Conservation (phyloP, 139 green algal genomes). For the Chlamydomonas asymmetrica region DNA sequence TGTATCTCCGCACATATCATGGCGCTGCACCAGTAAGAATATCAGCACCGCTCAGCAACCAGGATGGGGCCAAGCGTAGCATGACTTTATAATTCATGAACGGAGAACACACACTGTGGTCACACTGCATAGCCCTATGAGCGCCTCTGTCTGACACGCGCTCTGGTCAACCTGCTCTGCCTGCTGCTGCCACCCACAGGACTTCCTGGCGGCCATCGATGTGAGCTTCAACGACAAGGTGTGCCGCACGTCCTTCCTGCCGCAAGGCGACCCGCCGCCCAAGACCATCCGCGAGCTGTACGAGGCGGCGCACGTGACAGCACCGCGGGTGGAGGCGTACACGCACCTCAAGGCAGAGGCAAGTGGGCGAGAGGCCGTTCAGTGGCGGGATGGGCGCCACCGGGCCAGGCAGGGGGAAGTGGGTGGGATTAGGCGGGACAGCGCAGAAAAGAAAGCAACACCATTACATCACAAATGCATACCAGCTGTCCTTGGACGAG, state of each 20-base stretch:
- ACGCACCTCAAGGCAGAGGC: conserved; percentile 12
- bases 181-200: background rate
- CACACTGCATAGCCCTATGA: too few relatives aligned
- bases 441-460: too few relatives aligned
- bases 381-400: background rate
- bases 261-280: conserved; percentile 4
- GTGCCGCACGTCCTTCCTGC: conserved; percentile 18
- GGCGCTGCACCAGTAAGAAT: too few relatives aligned
- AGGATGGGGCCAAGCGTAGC: too few relatives aligned
- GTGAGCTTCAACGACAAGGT: conserved; percentile 17
- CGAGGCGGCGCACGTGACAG: conserved; percentile 5
- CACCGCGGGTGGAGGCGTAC: background rate
- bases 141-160: too few relatives aligned
- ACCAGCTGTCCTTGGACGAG: background rate
- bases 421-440: too few relatives aligned
- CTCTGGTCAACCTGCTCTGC: background rate
- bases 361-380: conserved; percentile 11
- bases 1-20: too few relatives aligned
- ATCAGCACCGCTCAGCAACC: too few relatives aligned
- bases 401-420: background rate
- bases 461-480: too few relatives aligned
- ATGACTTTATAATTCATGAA: too few relatives aligned
- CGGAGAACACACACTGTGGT: too few relatives aligned
- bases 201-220: conserved; percentile 13
- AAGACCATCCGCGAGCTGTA: conserved; percentile 27